phyloP scores from a whole-genome alignment of 1,284 basidiomycete species.

The Salmacisia buchloeana region DNA sequence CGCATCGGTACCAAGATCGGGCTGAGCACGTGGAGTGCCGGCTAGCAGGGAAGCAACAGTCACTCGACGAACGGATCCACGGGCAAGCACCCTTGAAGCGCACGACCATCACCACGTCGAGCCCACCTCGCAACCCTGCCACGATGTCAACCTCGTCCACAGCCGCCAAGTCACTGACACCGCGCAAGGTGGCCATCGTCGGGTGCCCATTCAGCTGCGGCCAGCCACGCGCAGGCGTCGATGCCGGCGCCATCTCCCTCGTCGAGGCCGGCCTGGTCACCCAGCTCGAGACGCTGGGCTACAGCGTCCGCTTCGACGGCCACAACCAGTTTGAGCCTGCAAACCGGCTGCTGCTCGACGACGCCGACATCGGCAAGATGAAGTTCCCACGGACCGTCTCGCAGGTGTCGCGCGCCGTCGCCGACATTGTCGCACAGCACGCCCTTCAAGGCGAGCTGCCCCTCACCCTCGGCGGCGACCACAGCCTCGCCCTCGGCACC shows the following conservation, averaged over 20 bases:
- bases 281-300: slow-evolving; percentile 62
- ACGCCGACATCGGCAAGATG: slow-evolving; percentile 39
- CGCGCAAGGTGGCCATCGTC: slow-evolving; percentile 30
- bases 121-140: background rate
- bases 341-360: slow-evolving; percentile 45
- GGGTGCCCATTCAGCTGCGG: slow-evolving; percentile 37
- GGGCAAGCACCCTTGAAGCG: too few species aligned
- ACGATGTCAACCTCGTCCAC: background rate
- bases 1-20: too few species aligned
- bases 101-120: too few species aligned
- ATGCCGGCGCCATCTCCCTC: slow-evolving; percentile 41
- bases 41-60: too few species aligned
- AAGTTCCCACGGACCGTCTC: slow-evolving; percentile 41
- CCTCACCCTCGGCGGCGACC: slow-evolving; percentile 92
- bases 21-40: too few species aligned
- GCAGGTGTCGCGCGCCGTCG: slow-evolving; percentile 73
- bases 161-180: background rate
- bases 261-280: slow-evolving; percentile 36
- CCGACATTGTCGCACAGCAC: slow-evolving; percentile 69
- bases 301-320: slow-evolving; percentile 80
- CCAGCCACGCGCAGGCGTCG: slow-evolving; percentile 31
- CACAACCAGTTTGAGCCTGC: slow-evolving; percentile 82
- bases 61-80: too few species aligned
- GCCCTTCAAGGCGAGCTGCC: slow-evolving; percentile 73
- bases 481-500: slow-evolving; percentile 62